Evolutionary conservation across 2,329 filamentous ascomycete genomes (phyloP).

Genomic region (Keithomyces neogunnii): DNA sequence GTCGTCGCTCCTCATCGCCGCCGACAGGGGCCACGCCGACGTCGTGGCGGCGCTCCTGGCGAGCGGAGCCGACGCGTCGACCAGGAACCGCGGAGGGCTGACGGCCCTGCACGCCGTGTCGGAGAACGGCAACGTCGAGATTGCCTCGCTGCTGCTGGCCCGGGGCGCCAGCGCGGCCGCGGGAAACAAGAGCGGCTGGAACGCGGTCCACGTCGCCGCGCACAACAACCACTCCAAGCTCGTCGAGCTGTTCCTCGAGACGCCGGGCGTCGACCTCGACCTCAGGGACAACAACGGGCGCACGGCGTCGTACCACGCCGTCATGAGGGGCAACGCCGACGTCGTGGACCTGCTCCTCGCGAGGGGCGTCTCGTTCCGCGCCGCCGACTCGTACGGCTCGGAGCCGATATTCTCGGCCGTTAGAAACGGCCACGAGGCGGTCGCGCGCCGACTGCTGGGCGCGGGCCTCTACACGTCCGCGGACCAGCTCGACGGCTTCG

Average conservation of each 20-base stretch:
- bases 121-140: not conserved
- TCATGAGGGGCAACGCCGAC: not conserved
- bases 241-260: slow-evolving; percentile 1
- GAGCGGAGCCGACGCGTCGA: slow-evolving; percentile 1
- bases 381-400: slow-evolving; percentile 1
- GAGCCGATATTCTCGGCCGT: slow-evolving; percentile 1
- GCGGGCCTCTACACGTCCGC: not conserved
- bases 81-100: not conserved
- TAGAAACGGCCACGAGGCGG: slow-evolving; percentile 5
- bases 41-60: not conserved
- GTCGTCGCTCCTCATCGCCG: slow-evolving; percentile 2
- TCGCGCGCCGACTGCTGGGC: not conserved
- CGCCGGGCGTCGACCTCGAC: not conserved
- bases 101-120: slow-evolving; percentile 2
- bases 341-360: slow-evolving; percentile 2
- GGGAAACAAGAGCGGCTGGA: slow-evolving; percentile 5
- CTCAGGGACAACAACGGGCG: slow-evolving; percentile 3
- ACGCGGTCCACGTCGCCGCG: slow-evolving; percentile 2
- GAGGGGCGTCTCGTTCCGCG: not conserved
- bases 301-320: slow-evolving; percentile 3
- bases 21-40: not conserved
- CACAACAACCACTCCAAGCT: slow-evolving; percentile 1
- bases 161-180: not conserved
- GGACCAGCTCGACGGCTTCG: slow-evolving; percentile 1
- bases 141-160: slow-evolving; percentile 1